These are phyloP conservation scores for Cutaneotrichosporon cavernicola DNA, from an alignment of 1,284 basidiomycete genomes.

Conservation along the genomic window DNA sequence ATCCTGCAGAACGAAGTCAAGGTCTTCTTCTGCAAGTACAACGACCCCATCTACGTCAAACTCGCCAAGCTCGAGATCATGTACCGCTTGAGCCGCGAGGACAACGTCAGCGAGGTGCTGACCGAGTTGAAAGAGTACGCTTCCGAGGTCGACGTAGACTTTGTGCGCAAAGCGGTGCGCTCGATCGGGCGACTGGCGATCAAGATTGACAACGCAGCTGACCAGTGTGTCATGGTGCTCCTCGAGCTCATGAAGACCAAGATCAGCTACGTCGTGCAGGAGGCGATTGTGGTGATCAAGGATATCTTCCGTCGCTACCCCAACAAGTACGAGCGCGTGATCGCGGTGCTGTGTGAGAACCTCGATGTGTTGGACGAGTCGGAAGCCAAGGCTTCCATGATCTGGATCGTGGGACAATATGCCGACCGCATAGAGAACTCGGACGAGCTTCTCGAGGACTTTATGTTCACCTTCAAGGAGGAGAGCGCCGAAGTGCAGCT, in stretches of 20 bases:
- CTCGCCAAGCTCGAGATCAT: conserved; percentile 98
- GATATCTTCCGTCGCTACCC: conserved; percentile 99
- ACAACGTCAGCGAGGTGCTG: conserved; percentile 89
- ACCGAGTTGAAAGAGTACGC: conserved; percentile 98
- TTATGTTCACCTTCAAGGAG: conserved; percentile 88
- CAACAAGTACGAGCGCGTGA: conserved; percentile 94
- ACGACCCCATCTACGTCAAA: conserved; percentile 97
- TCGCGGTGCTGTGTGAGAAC: conserved; percentile 90
- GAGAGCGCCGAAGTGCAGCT: conserved; percentile 93
- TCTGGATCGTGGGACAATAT: conserved; percentile 99
- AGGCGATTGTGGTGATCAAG: conserved; percentile 98
- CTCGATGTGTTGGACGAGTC: conserved; percentile 96
- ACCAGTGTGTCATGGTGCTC: conserved; percentile 91
- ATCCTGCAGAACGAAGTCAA: conserved; percentile 93
- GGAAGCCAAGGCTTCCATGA: conserved; percentile 94
- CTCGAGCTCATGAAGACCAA: conserved; percentile 87
- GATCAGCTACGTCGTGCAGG: conserved; percentile 96
- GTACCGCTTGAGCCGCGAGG: conserved; percentile 87
- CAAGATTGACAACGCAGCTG: conserved; percentile 88
- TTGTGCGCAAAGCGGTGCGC: conserved; percentile 89
- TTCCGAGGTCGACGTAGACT: conserved; percentile 97
- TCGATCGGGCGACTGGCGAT: conserved; percentile 95
- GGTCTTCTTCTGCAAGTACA: conserved; percentile 99
- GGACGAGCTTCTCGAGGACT: conserved; percentile 83
- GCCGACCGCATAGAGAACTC: conserved; percentile 96